phyloP scores from a whole-genome alignment of 208 protist species.

The Leishmania lainsoni region DNA sequence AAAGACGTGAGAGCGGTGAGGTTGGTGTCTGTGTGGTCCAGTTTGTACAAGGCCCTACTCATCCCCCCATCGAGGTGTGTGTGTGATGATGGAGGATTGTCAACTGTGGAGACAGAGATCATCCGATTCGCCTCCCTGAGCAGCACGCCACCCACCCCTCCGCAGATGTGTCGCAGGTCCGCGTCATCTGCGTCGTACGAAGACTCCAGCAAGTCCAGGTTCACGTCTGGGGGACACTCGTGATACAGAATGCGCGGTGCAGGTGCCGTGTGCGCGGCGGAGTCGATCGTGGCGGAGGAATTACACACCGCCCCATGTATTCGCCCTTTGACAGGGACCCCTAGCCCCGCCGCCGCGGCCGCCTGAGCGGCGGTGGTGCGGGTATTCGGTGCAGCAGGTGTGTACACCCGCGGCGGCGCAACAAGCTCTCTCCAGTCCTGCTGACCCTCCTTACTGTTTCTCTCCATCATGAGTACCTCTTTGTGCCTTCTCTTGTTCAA shows the following conservation, averaged over 20 bases:
- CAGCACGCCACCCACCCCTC: background rate
- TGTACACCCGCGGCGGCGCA: constrained; percentile 29
- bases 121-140: background rate
- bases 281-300: background rate
- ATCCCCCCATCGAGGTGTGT: background rate
- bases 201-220: constrained; percentile 18
- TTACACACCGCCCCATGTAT: background rate
- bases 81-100: background rate
- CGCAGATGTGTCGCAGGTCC: constrained; percentile 5
- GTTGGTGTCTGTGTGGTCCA: background rate
- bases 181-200: constrained; percentile 23
- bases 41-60: background rate
- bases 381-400: background rate
- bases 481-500: constrained; percentile 26
- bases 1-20: constrained; percentile 24
- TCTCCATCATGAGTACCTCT: constrained; percentile 2
- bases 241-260: constrained; percentile 20
- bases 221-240: constrained; percentile 20
- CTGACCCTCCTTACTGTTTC: background rate
- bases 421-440: constrained; percentile 31
- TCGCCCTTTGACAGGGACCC: background rate
- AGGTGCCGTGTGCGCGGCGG: background rate
- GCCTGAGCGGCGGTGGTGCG: background rate
- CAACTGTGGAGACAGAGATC: background rate
- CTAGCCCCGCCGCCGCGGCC: no score